These are phyloP conservation scores for Termitomyces titanicus DNA, from an alignment of 768 basidiomycete genomes.

Conservation along the genomic window DNA sequence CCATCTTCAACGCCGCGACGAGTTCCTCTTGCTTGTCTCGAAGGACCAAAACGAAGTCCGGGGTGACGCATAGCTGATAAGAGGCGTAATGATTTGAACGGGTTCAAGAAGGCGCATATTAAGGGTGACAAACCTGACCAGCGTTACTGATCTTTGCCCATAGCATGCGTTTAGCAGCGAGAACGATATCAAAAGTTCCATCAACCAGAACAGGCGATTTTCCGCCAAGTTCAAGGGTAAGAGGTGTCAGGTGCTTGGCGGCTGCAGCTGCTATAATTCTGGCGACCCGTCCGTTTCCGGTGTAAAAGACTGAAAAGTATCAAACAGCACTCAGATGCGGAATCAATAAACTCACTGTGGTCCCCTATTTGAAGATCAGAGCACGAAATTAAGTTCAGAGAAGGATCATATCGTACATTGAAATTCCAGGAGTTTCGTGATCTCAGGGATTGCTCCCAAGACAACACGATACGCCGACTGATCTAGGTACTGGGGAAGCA, in stretches of 20 bases:
- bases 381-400: neutral
- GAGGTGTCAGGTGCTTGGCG: slow-evolving; percentile 49
- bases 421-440: slow-evolving; percentile 46
- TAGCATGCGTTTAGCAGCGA: slow-evolving; percentile 61
- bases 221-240: slow-evolving; percentile 55
- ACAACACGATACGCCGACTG: slow-evolving; percentile 48
- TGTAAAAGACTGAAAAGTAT: slow-evolving; percentile 35
- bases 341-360: slow-evolving; percentile 17
- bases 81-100: slow-evolving; percentile 21
- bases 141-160: slow-evolving; percentile 66
- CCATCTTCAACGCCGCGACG: slow-evolving; percentile 38
- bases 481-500: slow-evolving; percentile 52
- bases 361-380: slow-evolving; percentile 19
- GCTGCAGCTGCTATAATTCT: slow-evolving; percentile 50
- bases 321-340: neutral
- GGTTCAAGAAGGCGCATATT: neutral
- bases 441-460: slow-evolving; percentile 57
- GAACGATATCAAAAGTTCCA: slow-evolving; percentile 22
- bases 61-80: slow-evolving; percentile 59
- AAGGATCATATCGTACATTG: slow-evolving; percentile 30
- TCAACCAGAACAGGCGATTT: slow-evolving; percentile 47
- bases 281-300: slow-evolving; percentile 41
- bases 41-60: slow-evolving; percentile 42
- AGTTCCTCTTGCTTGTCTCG: slow-evolving; percentile 43
- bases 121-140: slow-evolving; percentile 45